A percentile compares a stretch with the other conserved stretches of the same genome.
phyloP scores from a whole-genome alignment of 805 yeast species.

The Zygoascus flipseniorum region DNA sequence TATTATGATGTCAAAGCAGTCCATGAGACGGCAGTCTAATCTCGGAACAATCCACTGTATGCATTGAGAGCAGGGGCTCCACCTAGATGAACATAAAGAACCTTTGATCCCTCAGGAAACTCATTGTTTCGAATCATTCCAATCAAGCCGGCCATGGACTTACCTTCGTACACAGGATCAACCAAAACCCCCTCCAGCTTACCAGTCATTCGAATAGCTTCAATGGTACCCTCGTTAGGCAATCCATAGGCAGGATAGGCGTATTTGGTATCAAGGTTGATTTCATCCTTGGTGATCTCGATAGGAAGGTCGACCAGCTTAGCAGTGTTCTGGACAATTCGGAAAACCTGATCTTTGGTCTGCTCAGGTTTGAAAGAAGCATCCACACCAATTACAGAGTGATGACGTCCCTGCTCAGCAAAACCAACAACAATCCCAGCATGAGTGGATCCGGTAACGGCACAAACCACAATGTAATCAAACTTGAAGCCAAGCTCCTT shows the following conservation, averaged over 20 bases:
- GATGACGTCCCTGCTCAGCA: background rate
- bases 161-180: conserved; percentile 1
- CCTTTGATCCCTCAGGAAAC: background rate
- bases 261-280: conserved; percentile 1
- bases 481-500: conserved; percentile 5
- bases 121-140: background rate
- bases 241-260: conserved; percentile 1
- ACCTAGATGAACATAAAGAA: background rate
- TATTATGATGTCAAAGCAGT: no score
- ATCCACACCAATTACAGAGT: background rate
- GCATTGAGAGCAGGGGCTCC: conserved; percentile 2
- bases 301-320: background rate
- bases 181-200: background rate
- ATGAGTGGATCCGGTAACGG: conserved; percentile 2
- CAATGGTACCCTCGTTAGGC: conserved; percentile 2
- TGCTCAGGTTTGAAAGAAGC: conserved; percentile 2
- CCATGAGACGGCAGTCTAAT: background rate
- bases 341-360: conserved; percentile 1
- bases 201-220: background rate
- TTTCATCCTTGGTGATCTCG: background rate
- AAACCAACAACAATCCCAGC: conserved; percentile 2
- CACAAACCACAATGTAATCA: conserved; percentile 2
- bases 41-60: background rate
- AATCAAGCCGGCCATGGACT: background rate
- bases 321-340: conserved; percentile 4